A percentile compares a stretch with the other conserved stretches of the same genome.
phyloP scores from a whole-genome alignment of 78 protist species.

The Dictyostelium firmibasis region DNA sequence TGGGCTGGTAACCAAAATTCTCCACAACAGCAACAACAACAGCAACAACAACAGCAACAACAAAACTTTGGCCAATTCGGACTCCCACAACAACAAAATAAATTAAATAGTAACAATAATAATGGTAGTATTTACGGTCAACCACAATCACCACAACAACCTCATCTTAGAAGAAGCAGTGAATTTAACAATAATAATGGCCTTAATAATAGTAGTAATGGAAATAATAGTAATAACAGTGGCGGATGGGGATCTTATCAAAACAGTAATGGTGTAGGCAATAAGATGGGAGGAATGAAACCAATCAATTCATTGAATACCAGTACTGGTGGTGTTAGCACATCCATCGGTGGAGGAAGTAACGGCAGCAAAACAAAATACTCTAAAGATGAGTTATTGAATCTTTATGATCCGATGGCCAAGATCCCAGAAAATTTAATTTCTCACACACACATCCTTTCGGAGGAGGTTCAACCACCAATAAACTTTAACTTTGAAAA shows the following conservation, averaged over 20 bases:
- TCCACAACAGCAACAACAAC: conserved; percentile 10
- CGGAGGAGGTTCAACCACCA: conserved; percentile 57
- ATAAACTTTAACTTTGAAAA: conserved; percentile 48
- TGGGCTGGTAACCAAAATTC: not conserved
- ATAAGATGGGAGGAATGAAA: not conserved
- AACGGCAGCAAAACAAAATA: conserved; percentile 27
- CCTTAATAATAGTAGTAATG: not conserved
- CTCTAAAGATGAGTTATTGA: conserved; percentile 57
- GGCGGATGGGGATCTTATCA: not conserved
- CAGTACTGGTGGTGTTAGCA: not conserved
- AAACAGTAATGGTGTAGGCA: not conserved
- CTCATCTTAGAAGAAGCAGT: conserved; percentile 9
- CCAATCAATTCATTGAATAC: not conserved
- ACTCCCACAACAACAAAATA: conserved; percentile 19
- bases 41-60: not conserved
- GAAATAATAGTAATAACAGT: not conserved
- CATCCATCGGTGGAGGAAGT: not conserved
- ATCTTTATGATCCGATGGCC: conserved; percentile 33
- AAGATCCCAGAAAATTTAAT: conserved; percentile 25
- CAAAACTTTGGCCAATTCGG: not conserved
- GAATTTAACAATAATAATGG: not conserved
- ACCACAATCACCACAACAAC: conserved; percentile 11
- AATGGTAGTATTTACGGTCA: not conserved
- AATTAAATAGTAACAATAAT: not conserved
- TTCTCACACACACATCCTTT: conserved; percentile 46